Evolutionary conservation across 768 basidiomycete species (phyloP).

Genomic region (Rhizopogon sp.): DNA sequence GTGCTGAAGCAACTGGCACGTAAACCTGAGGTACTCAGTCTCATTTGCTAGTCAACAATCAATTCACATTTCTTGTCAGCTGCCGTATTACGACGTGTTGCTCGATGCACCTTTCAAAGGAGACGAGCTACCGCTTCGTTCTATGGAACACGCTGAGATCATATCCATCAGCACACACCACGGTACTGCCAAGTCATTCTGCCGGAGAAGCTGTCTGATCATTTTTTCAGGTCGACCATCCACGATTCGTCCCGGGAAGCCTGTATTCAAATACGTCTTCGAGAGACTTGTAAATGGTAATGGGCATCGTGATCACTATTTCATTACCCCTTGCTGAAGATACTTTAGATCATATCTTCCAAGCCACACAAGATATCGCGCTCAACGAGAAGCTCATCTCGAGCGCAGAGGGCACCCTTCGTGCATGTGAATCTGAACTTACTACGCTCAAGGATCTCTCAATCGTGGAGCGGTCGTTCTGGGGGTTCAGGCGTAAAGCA

Average conservation of each 20-base stretch:
- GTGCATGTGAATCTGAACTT: conserved; percentile 74
- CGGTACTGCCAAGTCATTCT: conserved; percentile 35
- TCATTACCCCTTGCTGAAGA: not conserved
- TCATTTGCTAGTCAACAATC: conserved; percentile 18
- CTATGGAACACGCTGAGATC: conserved; percentile 86
- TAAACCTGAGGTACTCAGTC: conserved; percentile 47
- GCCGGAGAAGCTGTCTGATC: not conserved
- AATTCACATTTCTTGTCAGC: conserved; percentile 32
- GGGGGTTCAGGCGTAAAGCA: conserved; percentile 43
- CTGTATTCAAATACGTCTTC: conserved; percentile 84
- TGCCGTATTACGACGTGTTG: conserved; percentile 79
- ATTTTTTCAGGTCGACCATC: conserved; percentile 68
- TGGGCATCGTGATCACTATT: not conserved
- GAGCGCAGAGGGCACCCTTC: conserved; percentile 58
- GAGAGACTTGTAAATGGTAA: conserved; percentile 73
- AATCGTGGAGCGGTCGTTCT: conserved; percentile 41
- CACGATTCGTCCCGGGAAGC: conserved; percentile 83
- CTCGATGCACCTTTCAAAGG: conserved; percentile 88
- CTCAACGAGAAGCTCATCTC: conserved; percentile 67
- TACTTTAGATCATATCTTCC: conserved; percentile 64
- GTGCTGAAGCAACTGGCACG: conserved; percentile 71
- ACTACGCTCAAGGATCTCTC: conserved; percentile 57
- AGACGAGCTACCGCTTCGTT: conserved; percentile 74
- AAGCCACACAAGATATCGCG: conserved; percentile 75
- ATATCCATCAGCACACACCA: conserved; percentile 76